Base-by-base conservation (phyloP, 2,329 filamentous ascomycete genomes). In the Fusarium subtropicale region DNA sequence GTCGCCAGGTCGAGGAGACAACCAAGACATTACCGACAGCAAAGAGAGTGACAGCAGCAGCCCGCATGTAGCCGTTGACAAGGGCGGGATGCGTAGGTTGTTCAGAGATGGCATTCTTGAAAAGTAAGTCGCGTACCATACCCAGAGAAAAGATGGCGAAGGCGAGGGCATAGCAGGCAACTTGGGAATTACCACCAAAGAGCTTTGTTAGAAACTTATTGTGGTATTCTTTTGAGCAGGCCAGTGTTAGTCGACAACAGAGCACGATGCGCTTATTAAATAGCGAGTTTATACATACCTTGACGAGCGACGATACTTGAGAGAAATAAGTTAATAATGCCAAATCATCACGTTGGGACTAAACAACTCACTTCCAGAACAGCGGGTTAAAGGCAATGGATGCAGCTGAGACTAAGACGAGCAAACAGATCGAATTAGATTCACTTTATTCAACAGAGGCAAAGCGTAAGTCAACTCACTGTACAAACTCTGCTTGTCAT, bases 361-460 rank as follows among this genome's bases (percentile, higher is more conserved):
- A 42, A 65, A 36, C 12, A 55, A 87, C 92, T 85, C 86, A 97
- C 94, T 99, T 99, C 96, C 96, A 99, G 81, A 97, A 98, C n/a
- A 96, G 91, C 24, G 96, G 96, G 81, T 99, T 99, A 82, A 99
- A 98, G 50, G 91, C 87, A 81, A 99, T 97, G 55, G 92, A 88
- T 58, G 85, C 86, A 48, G 90, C 92, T 72, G 93, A 92, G 73
- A 96, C 94, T 97, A 60, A 60, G n/a, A 44, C 56, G n/a, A 51
- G 50, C 38, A 62, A 67, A 52, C 15, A 53, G 36, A 20, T 48
- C 16, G 13, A 26, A 64, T 75, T 56, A 75, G 68, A 65, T 39
- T 52, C 34, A 22, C 44, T 53, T 39, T 45, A 57, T 46, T 56
- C n/a, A 47, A 57, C 26, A 24, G 42, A 41, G 36, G 24, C 22